phyloP scores from a whole-genome alignment of 2,329 filamentous ascomycete genomes.

The Diaporthe citriasiana region DNA sequence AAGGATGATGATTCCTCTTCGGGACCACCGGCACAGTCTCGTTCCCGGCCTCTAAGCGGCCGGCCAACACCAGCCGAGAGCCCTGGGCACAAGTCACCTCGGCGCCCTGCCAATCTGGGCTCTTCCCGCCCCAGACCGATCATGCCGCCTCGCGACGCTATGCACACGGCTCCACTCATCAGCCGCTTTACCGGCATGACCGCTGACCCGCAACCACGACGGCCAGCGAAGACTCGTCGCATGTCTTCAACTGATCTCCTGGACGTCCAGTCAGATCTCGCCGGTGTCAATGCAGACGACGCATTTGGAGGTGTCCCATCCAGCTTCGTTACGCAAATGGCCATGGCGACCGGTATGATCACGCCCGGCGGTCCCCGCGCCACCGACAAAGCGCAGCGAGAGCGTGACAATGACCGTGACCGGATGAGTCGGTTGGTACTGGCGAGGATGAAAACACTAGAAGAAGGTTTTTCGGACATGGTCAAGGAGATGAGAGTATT shows the following conservation, averaged over 20 bases:
- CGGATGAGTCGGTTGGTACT: slow-evolving; percentile 86
- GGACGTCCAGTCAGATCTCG: slow-evolving; percentile 72
- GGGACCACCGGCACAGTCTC: slow-evolving; percentile 47
- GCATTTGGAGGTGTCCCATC: slow-evolving; percentile 76
- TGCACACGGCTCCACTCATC: slow-evolving; percentile 67
- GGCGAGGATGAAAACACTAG: slow-evolving; percentile 91
- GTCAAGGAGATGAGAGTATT: slow-evolving; percentile 81
- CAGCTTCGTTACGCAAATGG: slow-evolving; percentile 87
- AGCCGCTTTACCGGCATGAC: slow-evolving; percentile 63
- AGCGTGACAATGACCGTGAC: slow-evolving; percentile 65
- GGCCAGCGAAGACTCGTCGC: slow-evolving; percentile 55
- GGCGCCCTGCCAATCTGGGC: slow-evolving; percentile 58
- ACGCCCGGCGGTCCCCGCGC: slow-evolving; percentile 62
- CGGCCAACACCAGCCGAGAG: slow-evolving; percentile 57
- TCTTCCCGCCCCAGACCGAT: slow-evolving; percentile 71
- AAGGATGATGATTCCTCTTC: slow-evolving; percentile 59
- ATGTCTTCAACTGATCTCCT: slow-evolving; percentile 79
- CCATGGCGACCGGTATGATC: slow-evolving; percentile 74
- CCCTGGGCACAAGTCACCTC: slow-evolving; percentile 62
- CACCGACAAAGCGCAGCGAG: slow-evolving; percentile 47
- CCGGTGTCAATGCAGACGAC: slow-evolving; percentile 70
- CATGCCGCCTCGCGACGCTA: slow-evolving; percentile 64
- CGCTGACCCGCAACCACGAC: slow-evolving; percentile 61
- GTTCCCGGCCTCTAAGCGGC: slow-evolving; percentile 55
- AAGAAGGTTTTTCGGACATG: slow-evolving; percentile 92